A percentile compares a stretch with the other conserved stretches of the same genome.
phyloP scores from a whole-genome alignment of 495 filamentous ascomycete genomes.

The Tetracladium setigerum region DNA sequence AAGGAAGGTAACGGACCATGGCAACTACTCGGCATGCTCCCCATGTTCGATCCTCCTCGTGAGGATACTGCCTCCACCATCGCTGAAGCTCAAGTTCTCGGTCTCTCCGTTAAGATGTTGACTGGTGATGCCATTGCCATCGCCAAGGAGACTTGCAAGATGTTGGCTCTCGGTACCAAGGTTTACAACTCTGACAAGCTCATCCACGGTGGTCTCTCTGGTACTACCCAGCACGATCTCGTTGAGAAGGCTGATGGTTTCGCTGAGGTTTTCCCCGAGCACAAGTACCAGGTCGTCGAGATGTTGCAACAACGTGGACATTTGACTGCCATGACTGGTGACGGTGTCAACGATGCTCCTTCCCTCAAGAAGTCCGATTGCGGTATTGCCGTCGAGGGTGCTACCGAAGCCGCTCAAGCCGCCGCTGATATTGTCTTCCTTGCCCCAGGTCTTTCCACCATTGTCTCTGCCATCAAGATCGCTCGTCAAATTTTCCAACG shows the following conservation, averaged over 20 bases:
- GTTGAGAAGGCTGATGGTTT: constrained; percentile 72
- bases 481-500: constrained; percentile 76
- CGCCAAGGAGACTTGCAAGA: constrained; percentile 76
- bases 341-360: constrained; percentile 68
- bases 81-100: constrained; percentile 66
- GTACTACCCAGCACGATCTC: constrained; percentile 66
- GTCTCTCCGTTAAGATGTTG: constrained; percentile 73
- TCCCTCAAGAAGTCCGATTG: constrained; percentile 69
- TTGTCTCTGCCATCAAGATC: constrained; percentile 72
- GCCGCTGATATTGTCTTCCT: constrained; percentile 77
- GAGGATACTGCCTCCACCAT: constrained; percentile 74
- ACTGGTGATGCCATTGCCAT: constrained; percentile 76
- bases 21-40: constrained; percentile 67
- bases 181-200: constrained; percentile 71
- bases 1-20: constrained; percentile 59
- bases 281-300: constrained; percentile 74
- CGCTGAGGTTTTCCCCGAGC: constrained; percentile 69
- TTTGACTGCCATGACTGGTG: constrained; percentile 70
- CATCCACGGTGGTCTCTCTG: constrained; percentile 66
- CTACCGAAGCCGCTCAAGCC: constrained; percentile 68
- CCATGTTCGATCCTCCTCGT: constrained; percentile 73
- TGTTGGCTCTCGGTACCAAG: constrained; percentile 69
- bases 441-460: constrained; percentile 67
- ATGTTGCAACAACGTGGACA: constrained; percentile 69
- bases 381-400: constrained; percentile 73